phyloP scores from a whole-genome alignment of 1,139 yeast species.

The Blastobotrys indianensis region DNA sequence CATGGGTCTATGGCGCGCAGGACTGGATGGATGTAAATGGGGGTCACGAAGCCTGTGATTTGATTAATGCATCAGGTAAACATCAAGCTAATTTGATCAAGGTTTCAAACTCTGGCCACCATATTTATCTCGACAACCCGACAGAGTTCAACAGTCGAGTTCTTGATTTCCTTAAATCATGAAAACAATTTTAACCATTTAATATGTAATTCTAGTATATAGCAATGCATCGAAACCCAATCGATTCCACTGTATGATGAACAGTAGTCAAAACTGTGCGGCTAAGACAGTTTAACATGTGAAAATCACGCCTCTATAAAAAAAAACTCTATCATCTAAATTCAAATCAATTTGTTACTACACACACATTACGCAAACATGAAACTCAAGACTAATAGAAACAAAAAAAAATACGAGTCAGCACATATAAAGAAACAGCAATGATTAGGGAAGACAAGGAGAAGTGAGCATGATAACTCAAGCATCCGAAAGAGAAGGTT shows the following conservation, averaged over 20 bases:
- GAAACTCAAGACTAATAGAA: too few relatives aligned
- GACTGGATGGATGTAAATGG: slow-evolving; percentile 86
- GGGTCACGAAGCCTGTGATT: slow-evolving; percentile 48
- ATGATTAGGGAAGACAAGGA: too few relatives aligned
- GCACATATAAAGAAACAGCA: too few relatives aligned
- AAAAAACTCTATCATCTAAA: too few relatives aligned
- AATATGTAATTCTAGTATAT: not conserved
- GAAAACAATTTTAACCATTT: too few relatives aligned
- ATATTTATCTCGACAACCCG: slow-evolving; percentile 70
- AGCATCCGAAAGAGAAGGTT: not conserved
- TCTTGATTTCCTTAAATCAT: slow-evolving; percentile 35
- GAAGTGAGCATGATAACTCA: too few relatives aligned
- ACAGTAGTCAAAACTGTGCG: too few relatives aligned
- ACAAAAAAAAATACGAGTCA: too few relatives aligned
- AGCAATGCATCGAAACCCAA: not conserved
- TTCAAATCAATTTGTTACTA: not conserved
- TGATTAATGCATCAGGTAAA: slow-evolving; percentile 11
- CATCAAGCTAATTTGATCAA: slow-evolving; percentile 37
- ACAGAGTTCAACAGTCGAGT: slow-evolving; percentile 50
- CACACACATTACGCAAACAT: not conserved
- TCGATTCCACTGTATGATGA: too few relatives aligned
- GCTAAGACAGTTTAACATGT: too few relatives aligned
- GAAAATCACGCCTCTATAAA: too few relatives aligned
- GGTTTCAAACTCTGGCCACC: slow-evolving; percentile 65
- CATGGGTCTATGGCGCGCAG: slow-evolving; percentile 69